phyloP scores from a whole-genome alignment of 768 basidiomycete species.

The Infundibulicybe gibba region DNA sequence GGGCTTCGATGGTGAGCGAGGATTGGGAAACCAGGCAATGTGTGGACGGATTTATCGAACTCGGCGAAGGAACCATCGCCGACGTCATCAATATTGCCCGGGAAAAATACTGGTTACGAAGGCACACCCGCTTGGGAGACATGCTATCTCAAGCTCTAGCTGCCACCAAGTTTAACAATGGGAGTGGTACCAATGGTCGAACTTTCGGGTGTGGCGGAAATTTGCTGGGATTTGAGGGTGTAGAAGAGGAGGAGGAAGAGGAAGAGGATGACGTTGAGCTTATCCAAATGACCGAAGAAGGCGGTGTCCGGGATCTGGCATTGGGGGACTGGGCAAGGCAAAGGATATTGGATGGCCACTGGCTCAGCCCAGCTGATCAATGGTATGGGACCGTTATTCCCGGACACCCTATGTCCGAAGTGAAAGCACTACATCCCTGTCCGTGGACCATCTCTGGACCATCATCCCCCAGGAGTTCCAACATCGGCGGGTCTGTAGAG shows the following conservation, averaged over 20 bases:
- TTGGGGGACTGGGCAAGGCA: conserved; percentile 70
- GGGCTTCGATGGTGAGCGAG: conserved; percentile 26
- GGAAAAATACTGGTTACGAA: conserved; percentile 71
- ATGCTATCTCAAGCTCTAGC: conserved; percentile 68
- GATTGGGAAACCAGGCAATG: conserved; percentile 71
- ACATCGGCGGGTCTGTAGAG: conserved; percentile 17
- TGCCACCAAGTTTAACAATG: conserved; percentile 42
- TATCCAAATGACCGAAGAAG: conserved; percentile 37
- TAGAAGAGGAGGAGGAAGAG: conserved; percentile 36
- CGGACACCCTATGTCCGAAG: conserved; percentile 29
- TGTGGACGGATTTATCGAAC: conserved; percentile 70
- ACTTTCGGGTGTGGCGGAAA: too few species aligned
- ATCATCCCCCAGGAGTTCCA: conserved; percentile 9
- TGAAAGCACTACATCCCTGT: conserved; percentile 50
- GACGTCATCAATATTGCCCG: conserved; percentile 59
- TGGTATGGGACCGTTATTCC: conserved; percentile 46
- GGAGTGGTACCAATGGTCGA: conserved; percentile 1
- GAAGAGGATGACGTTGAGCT: conserved; percentile 41
- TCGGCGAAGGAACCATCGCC: conserved; percentile 63
- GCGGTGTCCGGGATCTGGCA: conserved; percentile 49
- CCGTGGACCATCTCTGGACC: conserved; percentile 49
- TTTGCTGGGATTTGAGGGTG: conserved; percentile 3
- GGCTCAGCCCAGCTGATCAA: conserved; percentile 71
- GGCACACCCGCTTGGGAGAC: conserved; percentile 60
- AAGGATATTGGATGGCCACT: conserved; percentile 71